Conservation (phyloP, 2,329 filamentous ascomycete genomes). For the Penicillium sp. region DNA sequence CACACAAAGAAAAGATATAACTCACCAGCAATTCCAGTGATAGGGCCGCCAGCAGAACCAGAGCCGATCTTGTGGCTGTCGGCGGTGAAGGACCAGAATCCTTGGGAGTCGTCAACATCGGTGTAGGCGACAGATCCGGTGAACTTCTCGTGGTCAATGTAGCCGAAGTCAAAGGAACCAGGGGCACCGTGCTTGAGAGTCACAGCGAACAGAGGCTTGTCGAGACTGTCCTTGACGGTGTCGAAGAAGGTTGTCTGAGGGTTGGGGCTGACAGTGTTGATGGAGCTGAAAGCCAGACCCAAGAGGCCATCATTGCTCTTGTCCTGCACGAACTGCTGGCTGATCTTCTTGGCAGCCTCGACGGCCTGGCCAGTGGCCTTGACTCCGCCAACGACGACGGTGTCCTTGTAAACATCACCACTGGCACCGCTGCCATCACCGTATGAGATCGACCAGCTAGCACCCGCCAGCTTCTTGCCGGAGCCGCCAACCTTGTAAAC, state of each 20-base stretch:
- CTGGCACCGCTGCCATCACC: conserved; percentile 63
- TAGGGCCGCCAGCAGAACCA: conserved; percentile 37
- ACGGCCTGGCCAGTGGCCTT: conserved; percentile 62
- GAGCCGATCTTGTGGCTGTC: conserved; percentile 56
- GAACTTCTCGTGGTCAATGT: conserved; percentile 59
- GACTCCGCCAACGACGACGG: conserved; percentile 60
- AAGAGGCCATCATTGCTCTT: conserved; percentile 58
- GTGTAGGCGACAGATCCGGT: conserved; percentile 58
- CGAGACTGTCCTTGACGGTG: conserved; percentile 53
- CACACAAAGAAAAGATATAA: background rate
- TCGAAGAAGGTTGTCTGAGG: conserved; percentile 60
- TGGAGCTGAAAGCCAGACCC: conserved; percentile 57
- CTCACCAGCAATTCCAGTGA: conserved; percentile 55
- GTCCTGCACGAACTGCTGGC: conserved; percentile 52
- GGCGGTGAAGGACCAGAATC: conserved; percentile 63
- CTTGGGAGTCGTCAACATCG: conserved; percentile 55
- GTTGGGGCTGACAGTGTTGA: conserved; percentile 57
- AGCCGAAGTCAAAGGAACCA: conserved; percentile 58
- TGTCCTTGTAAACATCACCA: conserved; percentile 66
- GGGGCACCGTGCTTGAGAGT: conserved; percentile 53
- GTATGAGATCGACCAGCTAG: conserved; percentile 61
- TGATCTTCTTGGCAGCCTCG: conserved; percentile 62
- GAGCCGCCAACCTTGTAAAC: conserved; percentile 57
- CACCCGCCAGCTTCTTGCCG: conserved; percentile 47
- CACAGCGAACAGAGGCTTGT: conserved; percentile 53